phyloP scores from a whole-genome alignment of 495 filamentous ascomycete genomes.

The Talaromyces proteolyticus region DNA sequence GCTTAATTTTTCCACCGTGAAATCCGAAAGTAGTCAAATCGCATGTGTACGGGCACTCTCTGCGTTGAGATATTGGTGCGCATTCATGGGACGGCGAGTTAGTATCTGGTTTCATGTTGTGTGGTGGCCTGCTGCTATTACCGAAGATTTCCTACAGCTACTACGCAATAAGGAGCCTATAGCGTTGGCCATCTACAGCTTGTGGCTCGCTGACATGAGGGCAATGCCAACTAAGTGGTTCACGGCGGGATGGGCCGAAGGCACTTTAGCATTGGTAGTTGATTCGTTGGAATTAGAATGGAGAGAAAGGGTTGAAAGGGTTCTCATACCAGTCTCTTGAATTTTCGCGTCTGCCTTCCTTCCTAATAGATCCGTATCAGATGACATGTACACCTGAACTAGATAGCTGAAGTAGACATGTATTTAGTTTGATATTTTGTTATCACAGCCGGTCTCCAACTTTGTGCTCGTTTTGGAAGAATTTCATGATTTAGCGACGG shows the following conservation, averaged over 20 bases:
- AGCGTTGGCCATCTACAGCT: not conserved
- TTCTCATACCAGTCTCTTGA: not conserved
- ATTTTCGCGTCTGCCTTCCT: too few relatives aligned
- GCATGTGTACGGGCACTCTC: not conserved
- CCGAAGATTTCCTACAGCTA: not conserved
- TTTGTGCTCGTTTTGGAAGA: too few relatives aligned
- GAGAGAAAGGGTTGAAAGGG: not conserved
- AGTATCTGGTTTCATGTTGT: not conserved
- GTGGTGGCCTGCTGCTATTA: not conserved
- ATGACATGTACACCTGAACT: not conserved
- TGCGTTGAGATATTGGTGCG: not conserved
- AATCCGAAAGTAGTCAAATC: not conserved
- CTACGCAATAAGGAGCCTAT: not conserved
- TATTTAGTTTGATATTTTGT: too few relatives aligned
- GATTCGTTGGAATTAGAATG: not conserved
- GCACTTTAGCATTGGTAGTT: not conserved
- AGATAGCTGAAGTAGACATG: too few relatives aligned
- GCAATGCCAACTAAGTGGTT: not conserved
- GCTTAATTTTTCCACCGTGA: not conserved
- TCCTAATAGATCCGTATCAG: not conserved
- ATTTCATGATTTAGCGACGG: too few relatives aligned
- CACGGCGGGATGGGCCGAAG: not conserved
- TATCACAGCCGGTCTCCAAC: too few relatives aligned
- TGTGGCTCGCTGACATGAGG: not conserved
- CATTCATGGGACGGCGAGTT: not conserved